Conservation (phyloP, 2,329 filamentous ascomycete genomes). For the Fusarium nygamai region DNA sequence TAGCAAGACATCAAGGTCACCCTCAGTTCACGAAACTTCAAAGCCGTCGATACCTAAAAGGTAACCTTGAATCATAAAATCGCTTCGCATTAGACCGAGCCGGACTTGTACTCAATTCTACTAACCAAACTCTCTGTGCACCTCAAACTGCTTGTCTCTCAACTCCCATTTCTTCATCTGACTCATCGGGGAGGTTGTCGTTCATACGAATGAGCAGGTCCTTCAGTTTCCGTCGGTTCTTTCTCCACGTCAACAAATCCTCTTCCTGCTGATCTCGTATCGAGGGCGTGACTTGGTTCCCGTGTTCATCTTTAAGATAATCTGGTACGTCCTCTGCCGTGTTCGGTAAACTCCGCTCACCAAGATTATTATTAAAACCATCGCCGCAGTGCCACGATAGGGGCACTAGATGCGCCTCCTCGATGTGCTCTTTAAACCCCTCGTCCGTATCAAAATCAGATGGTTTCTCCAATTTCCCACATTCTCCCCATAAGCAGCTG, state of each 20-base stretch:
- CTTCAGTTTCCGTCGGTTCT: slow-evolving; percentile 56
- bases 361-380: slow-evolving; percentile 57
- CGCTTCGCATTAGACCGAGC: neutral
- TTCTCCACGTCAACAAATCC: slow-evolving; percentile 55
- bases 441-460: slow-evolving; percentile 50
- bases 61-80: slow-evolving; percentile 6
- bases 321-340: slow-evolving; percentile 51
- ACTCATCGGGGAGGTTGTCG: slow-evolving; percentile 58
- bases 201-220: slow-evolving; percentile 56
- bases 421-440: slow-evolving; percentile 61
- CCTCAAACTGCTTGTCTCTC: slow-evolving; percentile 2
- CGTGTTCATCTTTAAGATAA: slow-evolving; percentile 63
- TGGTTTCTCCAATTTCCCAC: slow-evolving; percentile 31
- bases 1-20: neutral
- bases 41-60: neutral
- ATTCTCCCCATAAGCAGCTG: slow-evolving; percentile 49
- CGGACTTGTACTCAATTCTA: neutral
- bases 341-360: slow-evolving; percentile 29
- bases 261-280: slow-evolving; percentile 63
- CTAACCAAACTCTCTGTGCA: neutral
- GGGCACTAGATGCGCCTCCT: slow-evolving; percentile 62
- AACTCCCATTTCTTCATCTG: slow-evolving; percentile 45
- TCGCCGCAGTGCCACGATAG: slow-evolving; percentile 69
- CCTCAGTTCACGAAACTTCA: neutral
- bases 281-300: slow-evolving; percentile 68